phyloP scores from a whole-genome alignment of 1,139 yeast genomes.

The Pichia terricola region DNA sequence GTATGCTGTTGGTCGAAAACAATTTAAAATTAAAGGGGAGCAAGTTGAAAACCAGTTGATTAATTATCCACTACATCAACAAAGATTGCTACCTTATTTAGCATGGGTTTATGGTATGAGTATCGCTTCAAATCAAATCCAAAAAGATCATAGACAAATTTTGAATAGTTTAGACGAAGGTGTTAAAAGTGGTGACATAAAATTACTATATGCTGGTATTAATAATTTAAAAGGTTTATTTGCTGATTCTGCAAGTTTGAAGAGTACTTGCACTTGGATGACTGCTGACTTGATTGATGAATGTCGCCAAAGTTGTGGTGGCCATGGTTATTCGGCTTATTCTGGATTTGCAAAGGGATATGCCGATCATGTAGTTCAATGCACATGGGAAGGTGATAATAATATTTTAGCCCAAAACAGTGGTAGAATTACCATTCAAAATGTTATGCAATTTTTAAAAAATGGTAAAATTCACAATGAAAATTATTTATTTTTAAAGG shows the following conservation, averaged over 20 bases:
- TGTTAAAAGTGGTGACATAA: constrained; percentile 32
- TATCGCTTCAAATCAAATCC: constrained; percentile 61
- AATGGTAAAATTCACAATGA: constrained; percentile 23
- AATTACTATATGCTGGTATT: constrained; percentile 38
- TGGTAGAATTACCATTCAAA: constrained; percentile 67
- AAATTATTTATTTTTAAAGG: constrained; percentile 22
- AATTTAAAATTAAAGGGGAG: constrained; percentile 46
- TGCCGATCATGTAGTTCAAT: constrained; percentile 90
- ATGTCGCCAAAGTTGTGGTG: constrained; percentile 94
- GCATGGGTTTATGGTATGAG: constrained; percentile 75
- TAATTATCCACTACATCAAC: constrained; percentile 81
- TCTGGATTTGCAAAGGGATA: constrained; percentile 84
- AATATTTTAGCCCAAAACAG: constrained; percentile 75
- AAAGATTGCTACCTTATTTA: constrained; percentile 71
- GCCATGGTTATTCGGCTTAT: constrained; percentile 89
- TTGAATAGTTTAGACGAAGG: constrained; percentile 48
- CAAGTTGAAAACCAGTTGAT: constrained; percentile 53
- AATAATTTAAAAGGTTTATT: constrained; percentile 66
- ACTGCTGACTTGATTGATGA: constrained; percentile 74
- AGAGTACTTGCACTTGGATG: constrained; percentile 86
- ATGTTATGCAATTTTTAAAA: constrained; percentile 30
- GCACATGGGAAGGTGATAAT: constrained; percentile 98
- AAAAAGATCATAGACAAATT: constrained; percentile 41
- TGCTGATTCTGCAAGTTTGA: constrained; percentile 79
- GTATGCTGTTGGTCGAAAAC: constrained; percentile 85